Percentiles rank a stretch among this genome's conserved stretches.
Evolutionary conservation across 805 yeast genomes (phyloP).

Genomic region (Schwanniomyces pseudopolymorphus): DNA sequence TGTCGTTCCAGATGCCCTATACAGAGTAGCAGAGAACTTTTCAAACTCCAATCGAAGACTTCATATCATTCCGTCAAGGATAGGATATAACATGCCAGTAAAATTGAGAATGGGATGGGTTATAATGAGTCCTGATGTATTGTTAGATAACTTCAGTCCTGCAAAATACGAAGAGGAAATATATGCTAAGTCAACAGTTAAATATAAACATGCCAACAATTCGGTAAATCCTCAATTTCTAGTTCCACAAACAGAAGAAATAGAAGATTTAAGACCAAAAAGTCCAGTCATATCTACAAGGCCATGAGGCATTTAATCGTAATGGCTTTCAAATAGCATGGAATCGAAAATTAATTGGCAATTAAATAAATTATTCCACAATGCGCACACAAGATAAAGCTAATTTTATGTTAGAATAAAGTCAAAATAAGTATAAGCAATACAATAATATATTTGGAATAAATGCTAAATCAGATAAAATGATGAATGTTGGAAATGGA

Average conservation of each 20-base stretch:
- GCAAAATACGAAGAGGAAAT: slow-evolving; percentile 30
- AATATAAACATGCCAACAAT: slow-evolving; percentile 22
- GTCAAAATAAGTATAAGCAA: neutral
- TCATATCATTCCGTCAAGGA: slow-evolving; percentile 76
- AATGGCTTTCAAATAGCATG: too few relatives aligned
- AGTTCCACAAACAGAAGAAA: slow-evolving; percentile 68
- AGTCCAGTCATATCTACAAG: slow-evolving; percentile 50
- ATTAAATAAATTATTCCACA: too few relatives aligned
- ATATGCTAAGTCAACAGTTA: slow-evolving; percentile 28
- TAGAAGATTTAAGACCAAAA: slow-evolving; percentile 80
- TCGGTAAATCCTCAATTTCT: slow-evolving; percentile 46
- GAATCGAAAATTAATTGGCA: too few relatives aligned
- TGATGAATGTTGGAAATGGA: slow-evolving; percentile 53
- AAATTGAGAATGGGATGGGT: slow-evolving; percentile 87
- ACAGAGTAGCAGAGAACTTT: slow-evolving; percentile 84
- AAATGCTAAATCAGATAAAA: slow-evolving; percentile 20
- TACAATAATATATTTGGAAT: neutral
- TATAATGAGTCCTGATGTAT: slow-evolving; percentile 73
- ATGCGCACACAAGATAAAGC: too few relatives aligned
- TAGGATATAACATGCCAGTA: slow-evolving; percentile 65
- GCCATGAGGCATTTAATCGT: neutral
- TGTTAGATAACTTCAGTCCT: slow-evolving; percentile 64
- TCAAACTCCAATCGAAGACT: slow-evolving; percentile 77
- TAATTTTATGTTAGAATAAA: neutral
- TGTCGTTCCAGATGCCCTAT: slow-evolving; percentile 65